phyloP scores from a whole-genome alignment of 495 filamentous ascomycete genomes.

The Extremus antarcticus region DNA sequence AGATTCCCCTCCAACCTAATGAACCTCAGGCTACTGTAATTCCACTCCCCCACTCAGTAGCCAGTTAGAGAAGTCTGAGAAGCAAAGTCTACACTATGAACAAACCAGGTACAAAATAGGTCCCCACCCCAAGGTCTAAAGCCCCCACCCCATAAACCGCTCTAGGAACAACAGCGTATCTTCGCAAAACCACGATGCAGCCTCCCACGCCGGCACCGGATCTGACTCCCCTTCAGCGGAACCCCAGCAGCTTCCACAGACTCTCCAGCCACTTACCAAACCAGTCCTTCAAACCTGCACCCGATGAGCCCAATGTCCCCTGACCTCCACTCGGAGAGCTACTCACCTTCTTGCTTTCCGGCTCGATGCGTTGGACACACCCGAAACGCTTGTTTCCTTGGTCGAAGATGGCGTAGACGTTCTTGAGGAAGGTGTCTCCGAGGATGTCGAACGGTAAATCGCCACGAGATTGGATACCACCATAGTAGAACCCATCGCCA shows the following conservation, averaged over 20 bases:
- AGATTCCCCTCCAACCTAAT: too few species aligned
- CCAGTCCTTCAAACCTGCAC: neutral
- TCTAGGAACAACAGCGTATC: too few species aligned
- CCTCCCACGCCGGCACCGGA: too few species aligned
- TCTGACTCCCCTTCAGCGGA: neutral
- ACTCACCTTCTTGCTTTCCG: neutral
- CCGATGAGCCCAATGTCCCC: neutral
- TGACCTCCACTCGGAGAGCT: neutral
- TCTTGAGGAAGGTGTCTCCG: conserved; percentile 64
- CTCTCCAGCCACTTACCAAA: neutral
- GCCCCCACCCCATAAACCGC: too few species aligned
- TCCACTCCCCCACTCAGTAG: too few species aligned
- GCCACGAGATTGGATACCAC: conserved; percentile 65
- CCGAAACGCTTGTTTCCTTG: conserved; percentile 2
- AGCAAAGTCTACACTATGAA: too few species aligned
- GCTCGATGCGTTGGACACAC: neutral
- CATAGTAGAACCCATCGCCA: conserved; percentile 49
- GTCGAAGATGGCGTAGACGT: conserved; percentile 46
- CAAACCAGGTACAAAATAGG: too few species aligned
- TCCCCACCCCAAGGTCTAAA: too few species aligned
- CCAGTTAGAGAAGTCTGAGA: too few species aligned
- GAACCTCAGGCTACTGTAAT: too few species aligned
- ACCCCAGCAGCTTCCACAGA: neutral
- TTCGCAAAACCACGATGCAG: too few species aligned
- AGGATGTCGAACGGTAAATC: conserved; percentile 58